Conservation (phyloP, 2,329 filamentous ascomycete genomes). For the Penicillium sp. region DNA sequence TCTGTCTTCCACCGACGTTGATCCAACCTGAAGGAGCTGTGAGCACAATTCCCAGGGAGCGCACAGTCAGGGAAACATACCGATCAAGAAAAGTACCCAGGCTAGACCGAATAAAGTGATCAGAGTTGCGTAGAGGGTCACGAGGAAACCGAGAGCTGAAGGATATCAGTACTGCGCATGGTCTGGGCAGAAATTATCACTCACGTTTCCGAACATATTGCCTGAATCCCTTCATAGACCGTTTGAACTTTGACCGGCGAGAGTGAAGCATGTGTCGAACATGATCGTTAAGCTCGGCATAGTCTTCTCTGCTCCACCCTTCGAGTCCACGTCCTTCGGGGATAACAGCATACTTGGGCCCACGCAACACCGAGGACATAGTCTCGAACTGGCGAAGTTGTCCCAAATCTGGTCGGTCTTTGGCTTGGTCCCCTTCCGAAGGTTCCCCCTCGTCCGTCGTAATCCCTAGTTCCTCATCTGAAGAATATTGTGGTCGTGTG, state of each 20-base stretch:
- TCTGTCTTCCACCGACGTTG: slow-evolving; percentile 68
- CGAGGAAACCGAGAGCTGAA: slow-evolving; percentile 70
- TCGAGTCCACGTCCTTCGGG: slow-evolving; percentile 69
- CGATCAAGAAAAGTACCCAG: slow-evolving; percentile 89
- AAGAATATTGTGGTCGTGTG: slow-evolving; percentile 49
- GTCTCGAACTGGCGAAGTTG: slow-evolving; percentile 48
- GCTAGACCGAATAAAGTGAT: slow-evolving; percentile 82
- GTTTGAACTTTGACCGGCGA: slow-evolving; percentile 72
- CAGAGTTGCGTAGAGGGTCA: slow-evolving; percentile 76
- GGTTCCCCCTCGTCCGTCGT: slow-evolving; percentile 29
- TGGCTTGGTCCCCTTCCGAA: slow-evolving; percentile 25
- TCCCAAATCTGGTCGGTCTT: slow-evolving; percentile 26
- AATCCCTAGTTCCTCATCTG: slow-evolving; percentile 28
- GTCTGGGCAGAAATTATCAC: slow-evolving; percentile 25
- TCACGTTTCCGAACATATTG: slow-evolving; percentile 70
- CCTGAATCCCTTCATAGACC: slow-evolving; percentile 72
- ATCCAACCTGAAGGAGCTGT: slow-evolving; percentile 60
- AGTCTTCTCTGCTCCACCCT: slow-evolving; percentile 71
- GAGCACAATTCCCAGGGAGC: slow-evolving; percentile 3
- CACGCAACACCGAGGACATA: slow-evolving; percentile 64
- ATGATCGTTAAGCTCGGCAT: slow-evolving; percentile 75
- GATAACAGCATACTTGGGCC: slow-evolving; percentile 72
- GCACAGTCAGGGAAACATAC: slow-evolving; percentile 34
- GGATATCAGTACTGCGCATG: not conserved
- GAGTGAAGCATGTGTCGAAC: slow-evolving; percentile 87